phyloP scores from a whole-genome alignment of 495 filamentous ascomycete genomes.

The Penicillium angulare region DNA sequence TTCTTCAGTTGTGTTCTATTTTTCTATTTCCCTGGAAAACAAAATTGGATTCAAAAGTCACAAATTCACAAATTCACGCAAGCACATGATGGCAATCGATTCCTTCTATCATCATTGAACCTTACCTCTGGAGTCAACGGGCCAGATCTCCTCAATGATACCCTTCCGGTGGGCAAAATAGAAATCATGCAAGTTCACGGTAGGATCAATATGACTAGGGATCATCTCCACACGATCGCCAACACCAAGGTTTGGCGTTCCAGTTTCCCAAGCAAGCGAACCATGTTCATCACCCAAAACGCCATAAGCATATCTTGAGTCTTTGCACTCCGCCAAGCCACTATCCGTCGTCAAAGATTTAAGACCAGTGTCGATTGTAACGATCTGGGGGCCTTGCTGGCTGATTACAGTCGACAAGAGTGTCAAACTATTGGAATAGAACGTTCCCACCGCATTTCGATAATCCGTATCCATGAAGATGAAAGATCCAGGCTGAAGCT shows the following conservation, averaged over 20 bases:
- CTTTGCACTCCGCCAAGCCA: conserved; percentile 37
- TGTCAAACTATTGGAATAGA: conserved; percentile 36
- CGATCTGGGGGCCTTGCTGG: conserved; percentile 30
- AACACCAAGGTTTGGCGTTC: conserved; percentile 21
- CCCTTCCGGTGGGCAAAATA: conserved; percentile 34
- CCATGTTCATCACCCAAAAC: conserved; percentile 40
- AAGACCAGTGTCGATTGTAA: conserved; percentile 36
- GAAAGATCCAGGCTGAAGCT: conserved; percentile 40
- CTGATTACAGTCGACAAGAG: conserved; percentile 36
- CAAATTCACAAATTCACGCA: no score
- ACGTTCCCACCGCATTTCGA: conserved; percentile 36
- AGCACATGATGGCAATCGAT: no score
- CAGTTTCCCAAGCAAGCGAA: conserved; percentile 30
- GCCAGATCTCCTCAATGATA: conserved; percentile 38
- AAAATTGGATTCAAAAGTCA: no score
- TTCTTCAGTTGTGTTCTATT: no score
- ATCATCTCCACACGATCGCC: conserved; percentile 39
- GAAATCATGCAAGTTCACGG: conserved; percentile 38
- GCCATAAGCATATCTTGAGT: conserved; percentile 29
- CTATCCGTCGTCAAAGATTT: conserved; percentile 42
- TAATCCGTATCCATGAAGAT: conserved; percentile 46
- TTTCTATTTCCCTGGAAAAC: no score
- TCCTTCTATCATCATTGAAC: conserved; percentile 36
- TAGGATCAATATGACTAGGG: conserved; percentile 41
- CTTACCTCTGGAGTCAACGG: conserved; percentile 38